phyloP scores from a whole-genome alignment of 352 stramenopile species.

The Blastocystis sp. region DNA sequence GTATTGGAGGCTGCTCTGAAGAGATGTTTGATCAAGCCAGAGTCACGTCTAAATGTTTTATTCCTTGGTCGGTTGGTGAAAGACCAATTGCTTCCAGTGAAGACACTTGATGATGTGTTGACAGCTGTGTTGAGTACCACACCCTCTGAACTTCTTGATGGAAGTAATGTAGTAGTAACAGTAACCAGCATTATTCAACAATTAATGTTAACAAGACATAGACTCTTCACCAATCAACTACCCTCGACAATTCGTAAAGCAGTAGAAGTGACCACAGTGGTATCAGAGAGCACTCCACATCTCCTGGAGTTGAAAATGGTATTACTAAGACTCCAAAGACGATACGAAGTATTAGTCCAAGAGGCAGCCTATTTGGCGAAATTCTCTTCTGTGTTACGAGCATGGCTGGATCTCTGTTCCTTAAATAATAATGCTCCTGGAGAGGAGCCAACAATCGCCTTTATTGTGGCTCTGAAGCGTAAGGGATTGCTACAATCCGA shows the following conservation, averaged over 20 bases:
- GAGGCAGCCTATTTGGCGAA: not conserved
- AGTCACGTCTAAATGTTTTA: not conserved
- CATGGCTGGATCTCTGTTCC: not conserved
- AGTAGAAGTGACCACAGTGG: not conserved
- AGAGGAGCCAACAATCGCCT: not conserved
- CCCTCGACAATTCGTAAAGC: not conserved
- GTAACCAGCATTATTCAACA: constrained; percentile 11
- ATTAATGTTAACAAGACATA: constrained; percentile 6
- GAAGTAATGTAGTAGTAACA: not conserved
- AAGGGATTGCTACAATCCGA: constrained; percentile 22
- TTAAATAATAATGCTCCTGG: not conserved
- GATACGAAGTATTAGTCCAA: constrained; percentile 41
- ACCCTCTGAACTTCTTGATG: not conserved
- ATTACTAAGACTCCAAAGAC: not conserved
- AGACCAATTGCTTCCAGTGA: not conserved
- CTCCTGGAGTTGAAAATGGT: not conserved
- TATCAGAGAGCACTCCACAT: not conserved
- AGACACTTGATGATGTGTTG: not conserved
- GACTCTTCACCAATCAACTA: constrained; percentile 33
- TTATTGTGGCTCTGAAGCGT: constrained; percentile 26
- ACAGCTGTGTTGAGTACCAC: not conserved
- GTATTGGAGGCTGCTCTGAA: not conserved
- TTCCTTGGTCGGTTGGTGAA: not conserved
- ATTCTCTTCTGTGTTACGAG: not conserved
- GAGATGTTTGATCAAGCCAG: not conserved